Evolutionary conservation across 331 rosid species (phyloP), one percentile per base, ranked within the genome.

Genomic region (Spiraea crenata): DNA sequence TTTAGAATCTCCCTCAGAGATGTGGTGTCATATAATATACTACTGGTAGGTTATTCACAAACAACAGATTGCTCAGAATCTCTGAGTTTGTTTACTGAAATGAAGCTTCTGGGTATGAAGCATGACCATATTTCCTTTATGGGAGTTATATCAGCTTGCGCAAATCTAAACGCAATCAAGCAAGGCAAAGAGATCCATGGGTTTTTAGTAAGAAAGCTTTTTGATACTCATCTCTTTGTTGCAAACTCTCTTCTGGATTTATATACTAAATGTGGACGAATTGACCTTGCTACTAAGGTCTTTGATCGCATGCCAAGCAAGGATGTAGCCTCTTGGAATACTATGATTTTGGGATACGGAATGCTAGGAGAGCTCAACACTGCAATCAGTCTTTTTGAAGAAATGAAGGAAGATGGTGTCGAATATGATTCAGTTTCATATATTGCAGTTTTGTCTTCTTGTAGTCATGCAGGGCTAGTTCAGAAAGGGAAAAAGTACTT

Each of bases 241-340:
- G 81, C 91, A 52, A 86, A 92, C 83, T 79, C 96, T 19, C 90
- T 92, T 34, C 41, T 92, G 76, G 98, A 90, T 82, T 79, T 92
- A 50, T 92, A 92, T 57, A 84, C 90, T 41, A 92, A 90, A 85
- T 90, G 96, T 14, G 96, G 96, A 59, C 86, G 82, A 78, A 90
- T 90, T 45, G 91, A 86, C 57, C 75, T 86, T 0, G 96, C 96
- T 45, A 68, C 80, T 41, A 86, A 82, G 78, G 84, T 92, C 79
- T 92, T 92, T 54, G 77, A 86, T 25, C 75, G 46, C 70, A 88
- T 92, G 50, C 75, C 79, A 59, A 63, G 63, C 73, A 90, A 81
- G 79, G 93, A 92, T 72, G 91, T 80, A 50, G 90, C 96, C 37
- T 88, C 98, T 35, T 92, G 98, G 98, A 92, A 90, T 87, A 88